Percentiles rank a stretch among this genome's conserved stretches.
Evolutionary conservation across 106 monocot genomes (phyloP).

Genomic region (Dactylorhiza incarnata): DNA sequence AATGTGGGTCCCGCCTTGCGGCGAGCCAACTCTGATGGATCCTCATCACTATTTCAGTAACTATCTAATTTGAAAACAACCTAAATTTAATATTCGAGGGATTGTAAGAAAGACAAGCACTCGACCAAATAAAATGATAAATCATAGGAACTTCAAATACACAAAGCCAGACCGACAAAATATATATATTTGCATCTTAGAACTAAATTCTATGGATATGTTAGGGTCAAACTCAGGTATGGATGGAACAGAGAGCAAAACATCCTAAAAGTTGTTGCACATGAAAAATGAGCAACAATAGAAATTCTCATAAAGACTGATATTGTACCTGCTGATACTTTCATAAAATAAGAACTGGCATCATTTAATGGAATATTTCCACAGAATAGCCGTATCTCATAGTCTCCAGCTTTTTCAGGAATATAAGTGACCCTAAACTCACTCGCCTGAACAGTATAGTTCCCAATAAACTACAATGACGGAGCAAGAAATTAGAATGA

Average conservation of each 20-base stretch:
- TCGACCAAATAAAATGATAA: neutral
- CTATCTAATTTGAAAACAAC: neutral
- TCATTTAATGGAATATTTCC: conserved; percentile 74
- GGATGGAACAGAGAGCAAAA: neutral
- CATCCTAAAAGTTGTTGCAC: neutral
- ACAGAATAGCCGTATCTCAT: conserved; percentile 65
- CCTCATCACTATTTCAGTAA: too few species aligned
- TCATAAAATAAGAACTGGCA: conserved; percentile 49
- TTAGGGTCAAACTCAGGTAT: neutral
- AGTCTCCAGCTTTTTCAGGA: conserved; percentile 63
- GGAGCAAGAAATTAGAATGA: conserved; percentile 11
- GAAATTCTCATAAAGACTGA: neutral
- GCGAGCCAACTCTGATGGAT: too few species aligned
- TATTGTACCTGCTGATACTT: conserved; percentile 55
- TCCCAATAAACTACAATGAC: conserved; percentile 29
- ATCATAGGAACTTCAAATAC: neutral
- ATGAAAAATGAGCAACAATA: neutral
- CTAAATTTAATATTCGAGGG: neutral
- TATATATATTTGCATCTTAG: neutral
- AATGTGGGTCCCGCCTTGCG: too few species aligned
- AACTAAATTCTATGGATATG: neutral
- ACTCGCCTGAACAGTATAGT: conserved; percentile 32
- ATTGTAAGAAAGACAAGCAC: neutral
- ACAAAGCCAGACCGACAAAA: neutral
- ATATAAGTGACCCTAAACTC: conserved; percentile 61